phyloP scores from a whole-genome alignment of 2,329 filamentous ascomycete species.

The Cladophialophora carrionii region DNA sequence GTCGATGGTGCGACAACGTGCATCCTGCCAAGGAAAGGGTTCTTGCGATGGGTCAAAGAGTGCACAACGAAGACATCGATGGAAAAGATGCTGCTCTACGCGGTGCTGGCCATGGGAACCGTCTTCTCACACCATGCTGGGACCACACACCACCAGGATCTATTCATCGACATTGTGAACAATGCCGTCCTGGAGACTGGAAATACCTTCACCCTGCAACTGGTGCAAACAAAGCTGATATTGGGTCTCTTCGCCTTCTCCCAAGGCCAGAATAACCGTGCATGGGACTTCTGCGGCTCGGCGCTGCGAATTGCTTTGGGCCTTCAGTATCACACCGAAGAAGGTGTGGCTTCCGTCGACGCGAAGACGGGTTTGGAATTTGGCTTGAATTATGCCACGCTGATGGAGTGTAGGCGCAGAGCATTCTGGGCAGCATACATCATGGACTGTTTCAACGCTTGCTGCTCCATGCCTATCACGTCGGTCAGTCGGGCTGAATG shows the following conservation, averaged over 20 bases:
- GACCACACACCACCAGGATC: slow-evolving; percentile 50
- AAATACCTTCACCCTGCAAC: slow-evolving; percentile 61
- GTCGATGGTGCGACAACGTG: slow-evolving; percentile 59
- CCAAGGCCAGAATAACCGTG: slow-evolving; percentile 61
- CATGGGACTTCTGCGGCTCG: slow-evolving; percentile 66
- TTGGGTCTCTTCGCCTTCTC: slow-evolving; percentile 69
- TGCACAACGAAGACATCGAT: slow-evolving; percentile 54
- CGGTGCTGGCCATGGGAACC: slow-evolving; percentile 61
- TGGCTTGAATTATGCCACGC: slow-evolving; percentile 60
- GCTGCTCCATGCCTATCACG: slow-evolving; percentile 58
- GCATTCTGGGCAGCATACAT: slow-evolving; percentile 74
- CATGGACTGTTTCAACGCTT: slow-evolving; percentile 68
- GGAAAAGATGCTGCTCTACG: slow-evolving; percentile 64
- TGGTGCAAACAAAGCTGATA: slow-evolving; percentile 69
- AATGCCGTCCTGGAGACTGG: slow-evolving; percentile 59
- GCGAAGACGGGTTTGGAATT: slow-evolving; percentile 58
- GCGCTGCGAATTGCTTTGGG: slow-evolving; percentile 64
- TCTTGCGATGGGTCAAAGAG: slow-evolving; percentile 59
- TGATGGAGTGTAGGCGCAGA: slow-evolving; percentile 68
- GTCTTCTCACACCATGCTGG: slow-evolving; percentile 55
- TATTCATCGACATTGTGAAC: slow-evolving; percentile 60
- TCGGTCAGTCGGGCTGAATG: slow-evolving; percentile 67
- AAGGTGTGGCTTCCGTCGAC: slow-evolving; percentile 52
- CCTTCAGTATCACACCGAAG: slow-evolving; percentile 67
- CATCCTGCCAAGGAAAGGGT: slow-evolving; percentile 60